Base-by-base conservation (phyloP, 1,284 basidiomycete species). In the Cystobasidiaceae sp. region DNA sequence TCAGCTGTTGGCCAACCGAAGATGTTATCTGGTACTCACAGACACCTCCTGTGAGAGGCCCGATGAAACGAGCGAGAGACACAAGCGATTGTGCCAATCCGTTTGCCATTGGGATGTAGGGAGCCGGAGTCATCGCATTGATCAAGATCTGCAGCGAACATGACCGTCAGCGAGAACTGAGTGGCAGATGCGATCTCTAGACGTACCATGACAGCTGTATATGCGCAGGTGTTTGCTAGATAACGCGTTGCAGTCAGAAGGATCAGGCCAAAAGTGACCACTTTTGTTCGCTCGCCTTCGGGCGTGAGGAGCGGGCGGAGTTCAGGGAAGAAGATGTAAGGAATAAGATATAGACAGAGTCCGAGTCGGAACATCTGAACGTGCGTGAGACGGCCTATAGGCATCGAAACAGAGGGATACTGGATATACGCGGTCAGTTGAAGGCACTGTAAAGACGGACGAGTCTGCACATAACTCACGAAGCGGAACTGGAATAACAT, bases 31-130 rank as follows among this genome's bases (percentile, higher is more conserved):
- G 27, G 3, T 1, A 27, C 44, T 37, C 19, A 76, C 54, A 69
- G 28, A 75, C 55, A 54, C 77, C 77, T 15, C 69, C 71, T 13
- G 61, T 50, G 11, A 66, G 44, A 27, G 63, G 60, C 56, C 78
- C 78, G 11, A 79, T 69, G 67, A 77, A 79, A 34, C 78, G 73
- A 0, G 78, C 76, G 0, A 77, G 73, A 6, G 71, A 73, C 32
- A 74, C 74, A 13, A 74, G 72, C 0, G 77, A 77, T 68, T 80
- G 78, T 0, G 78, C 79, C 25, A 80, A 70, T 0, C 78, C 79
- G 55, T 79, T 79, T 7, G 78, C 76, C 15, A 79, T 68, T 8
- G 78, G 76, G 2, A 78, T 72, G 15, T 78, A 71, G 50, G 78
- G 75, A 1, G 77, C 71, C 17, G 78, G 78, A 0, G 77, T 76